Conservation (phyloP, 2,329 filamentous ascomycete species). For the Phoma sp. region DNA sequence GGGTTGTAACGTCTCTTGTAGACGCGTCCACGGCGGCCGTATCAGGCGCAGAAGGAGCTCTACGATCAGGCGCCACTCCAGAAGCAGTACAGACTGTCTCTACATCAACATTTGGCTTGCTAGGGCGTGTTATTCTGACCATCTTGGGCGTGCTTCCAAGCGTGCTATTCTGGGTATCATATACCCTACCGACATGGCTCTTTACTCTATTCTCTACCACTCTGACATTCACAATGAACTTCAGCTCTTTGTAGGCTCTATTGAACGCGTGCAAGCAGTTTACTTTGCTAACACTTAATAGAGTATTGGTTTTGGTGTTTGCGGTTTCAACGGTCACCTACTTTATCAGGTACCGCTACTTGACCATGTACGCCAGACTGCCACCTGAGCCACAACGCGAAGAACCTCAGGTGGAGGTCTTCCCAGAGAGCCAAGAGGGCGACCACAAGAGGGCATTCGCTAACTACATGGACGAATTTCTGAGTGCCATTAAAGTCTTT, state of each 20-base stretch:
- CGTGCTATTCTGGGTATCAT: conserved; percentile 78
- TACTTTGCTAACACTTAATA: conserved; percentile 37
- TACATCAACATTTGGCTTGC: conserved; percentile 51
- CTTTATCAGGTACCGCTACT: conserved; percentile 92
- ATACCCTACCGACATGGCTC: conserved; percentile 86
- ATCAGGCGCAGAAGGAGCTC: conserved; percentile 4
- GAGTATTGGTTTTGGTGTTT: conserved; percentile 71
- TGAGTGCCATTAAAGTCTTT: conserved; percentile 99
- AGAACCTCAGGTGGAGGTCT: conserved; percentile 93
- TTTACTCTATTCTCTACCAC: conserved; percentile 92
- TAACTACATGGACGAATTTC: conserved; percentile 97
- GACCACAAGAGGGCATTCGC: conserved; percentile 88
- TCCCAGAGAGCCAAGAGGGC: conserved; percentile 89
- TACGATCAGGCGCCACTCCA: neutral
- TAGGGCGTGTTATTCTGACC: conserved; percentile 59
- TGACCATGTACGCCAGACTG: conserved; percentile 95
- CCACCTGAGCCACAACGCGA: conserved; percentile 95
- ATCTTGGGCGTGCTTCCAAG: conserved; percentile 63
- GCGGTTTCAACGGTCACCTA: conserved; percentile 88
- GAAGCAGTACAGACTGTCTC: conserved; percentile 29
- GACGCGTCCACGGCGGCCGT: conserved; percentile 31
- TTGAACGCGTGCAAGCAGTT: neutral
- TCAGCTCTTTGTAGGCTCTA: conserved; percentile 80
- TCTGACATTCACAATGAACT: conserved; percentile 97
- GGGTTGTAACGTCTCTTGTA: conserved; percentile 29